Conservation (phyloP, 495 filamentous ascomycete genomes). For the Xylaria curta region DNA sequence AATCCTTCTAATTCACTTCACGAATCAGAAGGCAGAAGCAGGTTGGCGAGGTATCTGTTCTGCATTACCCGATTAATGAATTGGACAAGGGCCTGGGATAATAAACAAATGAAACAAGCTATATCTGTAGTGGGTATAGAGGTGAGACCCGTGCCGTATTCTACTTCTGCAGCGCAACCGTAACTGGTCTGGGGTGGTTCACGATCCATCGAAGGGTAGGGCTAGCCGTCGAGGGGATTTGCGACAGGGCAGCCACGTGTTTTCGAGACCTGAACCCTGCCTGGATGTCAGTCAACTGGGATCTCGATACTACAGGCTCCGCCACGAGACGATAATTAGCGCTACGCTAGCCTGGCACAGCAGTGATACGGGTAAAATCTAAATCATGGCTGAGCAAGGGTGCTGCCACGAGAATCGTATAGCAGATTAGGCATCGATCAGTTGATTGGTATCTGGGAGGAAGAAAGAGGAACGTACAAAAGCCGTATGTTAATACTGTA, state of each 20-base stretch:
- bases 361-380: background rate
- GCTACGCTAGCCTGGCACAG: background rate
- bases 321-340: background rate
- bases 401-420: background rate
- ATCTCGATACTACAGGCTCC: background rate
- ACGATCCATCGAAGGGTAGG: constrained; percentile 8
- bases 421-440: background rate
- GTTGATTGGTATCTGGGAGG: too few relatives aligned
- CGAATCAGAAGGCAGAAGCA: background rate
- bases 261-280: background rate
- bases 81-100: background rate
- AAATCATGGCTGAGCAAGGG: background rate
- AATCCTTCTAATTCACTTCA: background rate
- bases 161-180: constrained; percentile 1
- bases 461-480: background rate
- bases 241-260: constrained; percentile 25
- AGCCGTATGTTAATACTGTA: background rate
- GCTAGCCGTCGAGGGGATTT: background rate
- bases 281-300: background rate
- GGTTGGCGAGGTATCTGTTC: background rate
- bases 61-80: background rate
- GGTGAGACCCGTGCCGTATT: background rate
- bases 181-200: background rate
- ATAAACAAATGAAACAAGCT: background rate
- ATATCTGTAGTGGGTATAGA: background rate